phyloP scores from a whole-genome alignment of 2,329 filamentous ascomycete genomes.

The Beauveria sp. region DNA sequence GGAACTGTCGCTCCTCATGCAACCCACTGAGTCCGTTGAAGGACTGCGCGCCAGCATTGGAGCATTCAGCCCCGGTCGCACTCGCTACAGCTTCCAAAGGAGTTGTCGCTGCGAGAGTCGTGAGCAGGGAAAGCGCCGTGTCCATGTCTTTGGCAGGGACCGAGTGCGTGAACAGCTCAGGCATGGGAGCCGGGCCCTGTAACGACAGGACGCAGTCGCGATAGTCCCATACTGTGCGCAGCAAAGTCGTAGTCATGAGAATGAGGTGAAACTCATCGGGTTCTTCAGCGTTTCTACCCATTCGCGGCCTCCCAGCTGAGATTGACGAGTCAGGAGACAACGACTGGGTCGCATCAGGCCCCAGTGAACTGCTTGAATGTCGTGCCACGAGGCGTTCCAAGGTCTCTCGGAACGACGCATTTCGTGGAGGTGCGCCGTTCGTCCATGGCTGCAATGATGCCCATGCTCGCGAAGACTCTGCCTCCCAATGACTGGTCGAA shows the following conservation, averaged over 20 bases:
- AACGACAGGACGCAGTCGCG: background rate
- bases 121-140: background rate
- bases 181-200: background rate
- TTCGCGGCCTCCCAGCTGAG: background rate
- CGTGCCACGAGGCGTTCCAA: background rate
- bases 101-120: background rate
- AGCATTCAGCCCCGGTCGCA: background rate
- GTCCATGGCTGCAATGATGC: background rate
- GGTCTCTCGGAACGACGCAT: background rate
- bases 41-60: background rate
- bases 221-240: background rate
- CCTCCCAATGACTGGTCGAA: background rate
- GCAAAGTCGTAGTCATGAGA: background rate
- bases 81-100: background rate
- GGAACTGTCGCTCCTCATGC: background rate
- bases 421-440: background rate
- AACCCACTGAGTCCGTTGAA: background rate
- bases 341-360: no score
- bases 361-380: background rate
- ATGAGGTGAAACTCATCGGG: background rate
- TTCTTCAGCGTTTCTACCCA: background rate
- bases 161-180: background rate
- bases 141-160: background rate
- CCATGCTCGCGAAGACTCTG: background rate
- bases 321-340: background rate